Evolutionary conservation across 2,329 filamentous ascomycete species (phyloP), one percentile per base, ranked within the genome.

Genomic region (Talaromyces sp.): DNA sequence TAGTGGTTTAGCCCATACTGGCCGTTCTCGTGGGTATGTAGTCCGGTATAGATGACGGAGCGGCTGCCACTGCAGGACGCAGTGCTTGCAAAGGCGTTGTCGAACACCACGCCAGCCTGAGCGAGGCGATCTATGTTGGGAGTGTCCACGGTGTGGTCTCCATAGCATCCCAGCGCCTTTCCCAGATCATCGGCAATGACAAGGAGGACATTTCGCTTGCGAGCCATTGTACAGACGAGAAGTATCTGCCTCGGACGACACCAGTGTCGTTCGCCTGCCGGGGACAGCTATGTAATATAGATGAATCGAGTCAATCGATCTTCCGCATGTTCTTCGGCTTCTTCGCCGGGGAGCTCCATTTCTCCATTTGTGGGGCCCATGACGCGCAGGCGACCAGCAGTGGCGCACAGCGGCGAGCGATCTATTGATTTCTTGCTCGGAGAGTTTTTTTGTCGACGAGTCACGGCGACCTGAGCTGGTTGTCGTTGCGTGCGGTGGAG

Each of bases 21-120:
- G 0, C 80, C 80, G 58, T 78, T 82, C 59, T 82, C 58, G 58
- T 72, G 70, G 0, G 79, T 80, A 60, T 82, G 80, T 0, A 81
- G 70, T 2, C 81, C 80, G 0, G 79, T 81, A 65, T 82, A 82
- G 30, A 82, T 76, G n/a, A 76, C 75, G 0, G 79, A 77, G 3
- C 79, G 74, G 64, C 76, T 80, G 32, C 75, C 77, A 58, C 77
- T 80, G 68, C 80, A 82, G 0, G 80, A 82, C 0, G 81, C 80
- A 71, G 58, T 60, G 19, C 52, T 56, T 22, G 58, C 30, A 52
- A 60, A 60, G 22, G 58, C 58, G 13, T 36, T 67, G 19, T 69
- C 68, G 62, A 81, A 81, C 1, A 63, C 60, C 0, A 71, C 71
- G n/a, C 75, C 77, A 47, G 72, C 53, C 0, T 65, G 62, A 0